Percentiles rank a stretch among this genome's conserved stretches.
These are phyloP conservation scores for Aspergillus panamensis DNA, from an alignment of 495 filamentous ascomycete genomes.

Conservation along the genomic window DNA sequence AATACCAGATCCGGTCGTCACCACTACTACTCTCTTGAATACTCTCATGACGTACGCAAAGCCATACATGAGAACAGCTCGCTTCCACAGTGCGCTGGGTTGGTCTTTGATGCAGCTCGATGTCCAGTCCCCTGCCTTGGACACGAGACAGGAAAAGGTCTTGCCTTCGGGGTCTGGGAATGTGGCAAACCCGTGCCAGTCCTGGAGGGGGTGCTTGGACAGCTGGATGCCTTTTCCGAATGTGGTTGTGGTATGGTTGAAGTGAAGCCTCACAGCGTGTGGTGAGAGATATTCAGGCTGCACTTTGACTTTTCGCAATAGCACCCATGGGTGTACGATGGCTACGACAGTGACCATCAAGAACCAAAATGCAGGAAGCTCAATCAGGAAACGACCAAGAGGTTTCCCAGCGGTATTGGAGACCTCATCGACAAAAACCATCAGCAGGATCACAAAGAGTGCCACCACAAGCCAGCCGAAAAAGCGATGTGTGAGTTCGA, in stretches of 20 bases:
- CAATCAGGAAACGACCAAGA: constrained; percentile 35
- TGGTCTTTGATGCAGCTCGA: constrained; percentile 57
- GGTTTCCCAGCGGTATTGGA: constrained; percentile 23
- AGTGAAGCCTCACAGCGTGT: constrained; percentile 70
- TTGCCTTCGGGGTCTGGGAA: constrained; percentile 50
- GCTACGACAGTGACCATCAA: constrained; percentile 35
- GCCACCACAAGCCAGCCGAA: constrained; percentile 50
- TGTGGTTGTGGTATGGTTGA: constrained; percentile 51
- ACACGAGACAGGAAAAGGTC: constrained; percentile 65
- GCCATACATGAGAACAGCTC: constrained; percentile 57
- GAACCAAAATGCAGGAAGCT: constrained; percentile 45
- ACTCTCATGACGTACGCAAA: constrained; percentile 69
- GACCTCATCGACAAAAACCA: constrained; percentile 37
- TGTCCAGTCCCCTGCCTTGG: constrained; percentile 87
- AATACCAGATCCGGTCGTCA: constrained; percentile 83
- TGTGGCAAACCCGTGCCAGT: constrained; percentile 82
- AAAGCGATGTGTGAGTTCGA: constrained; percentile 56
- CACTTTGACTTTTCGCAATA: constrained; percentile 52
- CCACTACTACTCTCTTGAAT: constrained; percentile 65
- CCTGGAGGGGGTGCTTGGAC: constrained; percentile 56
- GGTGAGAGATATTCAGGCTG: constrained; percentile 60
- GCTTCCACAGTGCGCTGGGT: constrained; percentile 45
- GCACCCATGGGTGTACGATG: constrained; percentile 42
- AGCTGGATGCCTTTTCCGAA: constrained; percentile 48
- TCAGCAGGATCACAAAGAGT: constrained; percentile 43